phyloP scores from a whole-genome alignment of 768 basidiomycete species.

The Agrocybe praecox region DNA sequence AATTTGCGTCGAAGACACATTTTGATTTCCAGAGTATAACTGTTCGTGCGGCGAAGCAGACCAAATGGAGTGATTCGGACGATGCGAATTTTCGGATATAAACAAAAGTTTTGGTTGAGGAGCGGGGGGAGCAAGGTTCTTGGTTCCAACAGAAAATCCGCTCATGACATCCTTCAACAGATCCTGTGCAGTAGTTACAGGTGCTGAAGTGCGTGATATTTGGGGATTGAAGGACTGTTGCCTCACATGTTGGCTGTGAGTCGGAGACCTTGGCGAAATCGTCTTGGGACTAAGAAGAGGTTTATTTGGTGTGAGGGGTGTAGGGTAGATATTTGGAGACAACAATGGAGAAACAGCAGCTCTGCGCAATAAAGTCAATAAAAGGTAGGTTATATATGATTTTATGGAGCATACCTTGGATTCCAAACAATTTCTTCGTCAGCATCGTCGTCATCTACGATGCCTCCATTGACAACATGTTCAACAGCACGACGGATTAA shows the following conservation, averaged over 20 bases:
- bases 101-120: constrained; percentile 52
- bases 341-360: constrained; percentile 30
- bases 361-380: constrained; percentile 15
- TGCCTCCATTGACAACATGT: constrained; percentile 39
- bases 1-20: constrained; percentile 10
- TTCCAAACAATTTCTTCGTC: constrained; percentile 83
- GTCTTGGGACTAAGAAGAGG: constrained; percentile 31
- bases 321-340: constrained; percentile 34
- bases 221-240: constrained; percentile 11
- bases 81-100: constrained; percentile 47
- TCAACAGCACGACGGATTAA: constrained; percentile 72
- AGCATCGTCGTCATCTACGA: constrained; percentile 51
- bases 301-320: constrained; percentile 36
- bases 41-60: constrained; percentile 58
- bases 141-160: constrained; percentile 21
- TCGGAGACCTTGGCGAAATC: constrained; percentile 33
- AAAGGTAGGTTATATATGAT: background rate
- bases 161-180: constrained; percentile 59
- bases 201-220: constrained; percentile 22
- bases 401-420: constrained; percentile 47
- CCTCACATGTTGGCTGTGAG: constrained; percentile 21
- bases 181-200: constrained; percentile 66
- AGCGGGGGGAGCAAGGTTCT: constrained; percentile 18
- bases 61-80: constrained; percentile 65
- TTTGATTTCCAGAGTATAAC: constrained; percentile 30